These are phyloP conservation scores for Lupinus albus DNA, from an alignment of 306 rosid genomes.

Conservation along the genomic window DNA sequence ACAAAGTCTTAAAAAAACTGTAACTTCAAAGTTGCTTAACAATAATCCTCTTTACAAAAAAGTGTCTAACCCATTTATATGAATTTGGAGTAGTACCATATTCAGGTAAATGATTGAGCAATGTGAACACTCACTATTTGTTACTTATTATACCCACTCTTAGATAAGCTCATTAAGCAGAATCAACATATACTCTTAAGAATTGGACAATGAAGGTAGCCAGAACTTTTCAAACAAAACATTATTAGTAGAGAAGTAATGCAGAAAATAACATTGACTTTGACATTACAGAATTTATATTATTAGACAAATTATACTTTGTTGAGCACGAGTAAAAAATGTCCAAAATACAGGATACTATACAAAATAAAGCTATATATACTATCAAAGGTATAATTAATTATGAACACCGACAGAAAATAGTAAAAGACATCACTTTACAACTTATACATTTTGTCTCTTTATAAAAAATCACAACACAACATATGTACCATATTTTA, in stretches of 20 bases:
- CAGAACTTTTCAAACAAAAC: neutral
- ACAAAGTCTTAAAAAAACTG: no score
- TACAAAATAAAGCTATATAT: no score
- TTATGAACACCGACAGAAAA: no score
- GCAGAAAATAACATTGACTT: neutral
- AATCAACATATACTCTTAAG: slow-evolving; percentile 4
- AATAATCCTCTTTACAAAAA: neutral
- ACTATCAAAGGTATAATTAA: no score
- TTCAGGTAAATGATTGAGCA: slow-evolving; percentile 56
- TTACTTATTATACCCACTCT: neutral
- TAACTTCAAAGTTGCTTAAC: neutral
- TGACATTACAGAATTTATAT: neutral
- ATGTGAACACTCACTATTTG: neutral
- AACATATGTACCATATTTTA: no score
- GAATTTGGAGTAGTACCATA: slow-evolving; percentile 80
- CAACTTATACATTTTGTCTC: no score
- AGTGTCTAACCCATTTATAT: slow-evolving; percentile 45
- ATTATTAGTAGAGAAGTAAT: neutral
- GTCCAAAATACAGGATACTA: no score
- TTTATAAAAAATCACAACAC: no score
- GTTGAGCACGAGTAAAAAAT: neutral
- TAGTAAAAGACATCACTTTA: no score
- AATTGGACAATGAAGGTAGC: neutral
- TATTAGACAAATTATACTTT: neutral
- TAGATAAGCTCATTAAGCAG: neutral